phyloP scores from a whole-genome alignment of 345 rosid genomes.

The Isatis tinctoria region DNA sequence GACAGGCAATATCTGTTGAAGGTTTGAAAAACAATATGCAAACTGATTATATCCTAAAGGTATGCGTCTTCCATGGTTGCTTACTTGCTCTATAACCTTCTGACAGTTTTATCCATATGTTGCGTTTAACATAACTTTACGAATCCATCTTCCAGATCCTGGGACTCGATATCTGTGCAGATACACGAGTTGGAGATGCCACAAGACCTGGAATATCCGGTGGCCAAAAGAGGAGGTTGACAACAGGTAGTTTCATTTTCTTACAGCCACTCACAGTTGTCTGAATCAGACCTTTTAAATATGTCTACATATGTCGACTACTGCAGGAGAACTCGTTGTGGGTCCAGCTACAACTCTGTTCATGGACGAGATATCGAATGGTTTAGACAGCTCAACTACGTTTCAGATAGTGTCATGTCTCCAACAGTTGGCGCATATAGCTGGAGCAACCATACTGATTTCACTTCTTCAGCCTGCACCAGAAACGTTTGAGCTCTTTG shows the following conservation, averaged over 20 bases:
- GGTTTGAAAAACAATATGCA: constrained; percentile 40
- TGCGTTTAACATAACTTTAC: not conserved
- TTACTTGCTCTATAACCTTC: not conserved
- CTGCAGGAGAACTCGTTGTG: constrained; percentile 52
- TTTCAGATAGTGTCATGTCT: constrained; percentile 51
- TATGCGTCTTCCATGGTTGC: not conserved
- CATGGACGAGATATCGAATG: constrained; percentile 62
- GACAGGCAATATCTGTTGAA: constrained; percentile 39
- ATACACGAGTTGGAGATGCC: constrained; percentile 39
- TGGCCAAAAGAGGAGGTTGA: constrained; percentile 44
- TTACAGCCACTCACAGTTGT: not conserved
- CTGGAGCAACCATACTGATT: constrained; percentile 40
- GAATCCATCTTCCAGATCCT: constrained; percentile 33
- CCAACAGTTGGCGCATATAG: constrained; percentile 45
- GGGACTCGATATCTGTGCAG: constrained; percentile 45
- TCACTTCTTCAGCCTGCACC: constrained; percentile 70
- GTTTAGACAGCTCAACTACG: constrained; percentile 60
- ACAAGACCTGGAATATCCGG: constrained; percentile 44
- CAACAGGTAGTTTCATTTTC: constrained; percentile 32
- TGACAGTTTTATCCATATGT: not conserved
- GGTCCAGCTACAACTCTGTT: constrained; percentile 49
- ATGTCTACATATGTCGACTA: not conserved
- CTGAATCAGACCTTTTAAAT: not conserved
- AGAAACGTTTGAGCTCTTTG: constrained; percentile 54
- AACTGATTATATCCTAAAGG: constrained; percentile 51